These are phyloP conservation scores for Penicillium maclennaniae DNA, from an alignment of 495 filamentous ascomycete species.

Conservation along the genomic window DNA sequence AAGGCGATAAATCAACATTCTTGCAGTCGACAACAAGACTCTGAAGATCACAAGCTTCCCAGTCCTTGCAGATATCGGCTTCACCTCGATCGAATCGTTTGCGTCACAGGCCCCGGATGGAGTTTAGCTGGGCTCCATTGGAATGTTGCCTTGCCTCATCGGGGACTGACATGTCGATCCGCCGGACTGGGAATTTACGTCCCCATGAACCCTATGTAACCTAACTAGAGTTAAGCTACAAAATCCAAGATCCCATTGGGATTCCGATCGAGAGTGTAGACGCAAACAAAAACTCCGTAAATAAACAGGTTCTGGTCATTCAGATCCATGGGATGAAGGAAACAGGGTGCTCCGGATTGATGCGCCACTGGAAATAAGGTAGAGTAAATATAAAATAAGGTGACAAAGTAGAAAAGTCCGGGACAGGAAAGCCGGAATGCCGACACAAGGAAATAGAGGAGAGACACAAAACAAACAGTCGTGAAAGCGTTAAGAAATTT, in stretches of 20 bases:
- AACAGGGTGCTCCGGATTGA: conserved; percentile 1
- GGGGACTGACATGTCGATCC: conserved; percentile 27
- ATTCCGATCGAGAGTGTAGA: not conserved
- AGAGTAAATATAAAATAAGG: conserved; percentile 1
- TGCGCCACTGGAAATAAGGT: not conserved
- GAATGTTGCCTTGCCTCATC: conserved; percentile 27
- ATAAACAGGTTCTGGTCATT: conserved; percentile 20
- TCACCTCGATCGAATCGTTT: conserved; percentile 21
- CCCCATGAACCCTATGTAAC: conserved; percentile 19
- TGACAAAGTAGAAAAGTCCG: conserved; percentile 2
- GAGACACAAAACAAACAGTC: conserved; percentile 17
- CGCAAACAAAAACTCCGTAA: conserved; percentile 27
- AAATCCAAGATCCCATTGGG: not conserved
- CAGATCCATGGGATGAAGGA: conserved; percentile 8
- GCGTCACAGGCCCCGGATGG: conserved; percentile 33
- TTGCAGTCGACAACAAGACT: not conserved
- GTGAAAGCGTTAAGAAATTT: conserved; percentile 22
- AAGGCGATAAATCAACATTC: not conserved
- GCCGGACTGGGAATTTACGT: not conserved
- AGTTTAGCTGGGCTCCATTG: conserved; percentile 28
- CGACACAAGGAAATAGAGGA: conserved; percentile 6
- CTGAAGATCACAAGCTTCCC: not conserved
- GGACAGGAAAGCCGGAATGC: not conserved
- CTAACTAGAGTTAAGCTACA: not conserved
- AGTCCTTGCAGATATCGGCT: not conserved